A percentile compares a stretch with the other conserved stretches of the same genome.
Conservation (phyloP, 768 basidiomycete genomes). For the Auricularia sp. region DNA sequence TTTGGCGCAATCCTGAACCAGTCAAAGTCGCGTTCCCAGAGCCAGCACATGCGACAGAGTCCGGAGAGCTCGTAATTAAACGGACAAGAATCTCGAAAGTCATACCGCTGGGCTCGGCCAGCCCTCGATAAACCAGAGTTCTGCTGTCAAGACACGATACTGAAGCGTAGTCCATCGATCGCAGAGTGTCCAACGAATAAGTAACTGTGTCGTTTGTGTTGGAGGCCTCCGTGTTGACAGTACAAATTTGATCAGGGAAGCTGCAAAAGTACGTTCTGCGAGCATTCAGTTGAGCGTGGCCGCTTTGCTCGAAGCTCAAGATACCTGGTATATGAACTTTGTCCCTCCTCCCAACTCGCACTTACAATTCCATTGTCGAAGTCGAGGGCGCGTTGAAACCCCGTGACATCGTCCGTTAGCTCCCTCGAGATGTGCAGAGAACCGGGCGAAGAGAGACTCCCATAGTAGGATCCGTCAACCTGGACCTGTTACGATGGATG, state of each 20-base stretch:
- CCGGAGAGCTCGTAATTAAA: conserved; percentile 24
- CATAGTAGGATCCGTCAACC: not conserved
- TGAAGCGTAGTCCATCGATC: conserved; percentile 26
- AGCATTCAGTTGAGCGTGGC: not conserved
- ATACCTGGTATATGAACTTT: conserved; percentile 41
- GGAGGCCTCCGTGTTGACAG: conserved; percentile 26
- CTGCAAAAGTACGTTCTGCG: conserved; percentile 54
- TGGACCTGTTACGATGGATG: not conserved
- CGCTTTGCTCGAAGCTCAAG: not conserved
- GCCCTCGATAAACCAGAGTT: conserved; percentile 36
- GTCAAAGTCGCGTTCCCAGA: conserved; percentile 31
- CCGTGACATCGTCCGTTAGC: conserved; percentile 8
- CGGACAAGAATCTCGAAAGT: conserved; percentile 54
- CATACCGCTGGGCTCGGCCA: conserved; percentile 49
- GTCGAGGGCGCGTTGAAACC: conserved; percentile 60
- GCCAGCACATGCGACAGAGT: conserved; percentile 24
- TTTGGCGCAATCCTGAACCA: conserved; percentile 32
- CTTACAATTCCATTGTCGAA: conserved; percentile 49
- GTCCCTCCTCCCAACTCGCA: conserved; percentile 48
- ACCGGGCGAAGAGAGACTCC: conserved; percentile 42
- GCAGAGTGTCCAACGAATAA: conserved; percentile 36
- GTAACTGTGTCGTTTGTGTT: not conserved
- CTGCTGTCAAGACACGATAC: conserved; percentile 48
- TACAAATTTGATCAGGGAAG: conserved; percentile 49
- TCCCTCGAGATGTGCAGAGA: conserved; percentile 42